Evolutionary conservation across 768 basidiomycete genomes (phyloP).

Genomic region (Kwoniella mangroviensis): DNA sequence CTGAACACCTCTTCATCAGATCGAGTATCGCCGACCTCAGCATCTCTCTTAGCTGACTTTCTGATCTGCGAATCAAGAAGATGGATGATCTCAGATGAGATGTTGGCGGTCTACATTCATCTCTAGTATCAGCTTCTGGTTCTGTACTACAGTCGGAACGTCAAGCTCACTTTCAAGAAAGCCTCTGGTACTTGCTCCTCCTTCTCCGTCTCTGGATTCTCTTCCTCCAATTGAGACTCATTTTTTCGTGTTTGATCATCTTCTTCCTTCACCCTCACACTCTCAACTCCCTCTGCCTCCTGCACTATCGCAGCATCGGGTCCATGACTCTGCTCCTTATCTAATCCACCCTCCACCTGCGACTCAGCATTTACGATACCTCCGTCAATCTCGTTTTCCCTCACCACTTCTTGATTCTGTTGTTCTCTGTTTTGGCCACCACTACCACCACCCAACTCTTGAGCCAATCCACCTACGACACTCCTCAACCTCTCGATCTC

Average conservation of each 20-base stretch:
- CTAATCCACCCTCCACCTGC: not conserved
- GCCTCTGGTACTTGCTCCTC: slow-evolving; percentile 1
- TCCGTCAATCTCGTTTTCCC: not conserved
- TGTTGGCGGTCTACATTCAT: slow-evolving; percentile 12
- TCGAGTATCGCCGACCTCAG: not conserved
- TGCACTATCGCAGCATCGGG: too few species aligned
- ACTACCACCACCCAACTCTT: slow-evolving; percentile 15
- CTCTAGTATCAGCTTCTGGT: not conserved
- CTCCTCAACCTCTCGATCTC: slow-evolving; percentile 45
- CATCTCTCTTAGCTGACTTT: too few species aligned
- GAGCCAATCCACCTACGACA: slow-evolving; percentile 40
- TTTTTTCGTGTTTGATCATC: not conserved
- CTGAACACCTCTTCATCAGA: not conserved
- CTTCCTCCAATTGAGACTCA: not conserved
- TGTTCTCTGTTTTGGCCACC: too few species aligned
- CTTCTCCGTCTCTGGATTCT: not conserved
- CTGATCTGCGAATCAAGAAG: slow-evolving; percentile 1
- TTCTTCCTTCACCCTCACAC: not conserved
- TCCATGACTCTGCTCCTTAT: too few species aligned
- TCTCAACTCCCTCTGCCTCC: too few species aligned
- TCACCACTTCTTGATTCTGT: not conserved
- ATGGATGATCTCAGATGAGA: slow-evolving; percentile 14
- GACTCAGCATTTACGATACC: not conserved
- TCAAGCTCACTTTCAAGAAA: slow-evolving; percentile 13
- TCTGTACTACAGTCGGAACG: too few species aligned